Evolutionary conservation across 179 eudicot species (phyloP).

Genomic region (Sideroxylon spinosum): DNA sequence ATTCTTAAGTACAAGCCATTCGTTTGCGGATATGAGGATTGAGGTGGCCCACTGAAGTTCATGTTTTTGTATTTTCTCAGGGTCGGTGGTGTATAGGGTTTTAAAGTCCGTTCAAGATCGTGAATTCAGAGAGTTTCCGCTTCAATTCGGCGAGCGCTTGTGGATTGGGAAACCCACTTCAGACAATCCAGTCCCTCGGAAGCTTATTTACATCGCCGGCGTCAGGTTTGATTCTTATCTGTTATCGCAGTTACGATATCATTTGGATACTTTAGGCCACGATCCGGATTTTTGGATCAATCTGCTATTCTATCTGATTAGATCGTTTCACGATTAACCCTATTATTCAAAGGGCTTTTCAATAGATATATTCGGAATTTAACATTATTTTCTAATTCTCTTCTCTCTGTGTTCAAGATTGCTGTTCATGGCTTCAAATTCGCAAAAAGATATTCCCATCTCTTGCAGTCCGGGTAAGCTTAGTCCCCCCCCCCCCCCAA

Average conservation of each 20-base stretch:
- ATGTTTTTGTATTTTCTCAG: not conserved
- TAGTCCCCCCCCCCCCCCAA: not conserved
- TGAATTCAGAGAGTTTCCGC: constrained; percentile 1
- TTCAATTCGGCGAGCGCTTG: not conserved
- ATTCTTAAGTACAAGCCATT: constrained; percentile 6
- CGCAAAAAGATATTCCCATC: constrained; percentile 33
- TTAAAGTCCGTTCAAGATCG: not conserved
- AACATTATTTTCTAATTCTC: not conserved
- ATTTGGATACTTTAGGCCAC: not conserved
- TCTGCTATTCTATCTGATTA: not conserved
- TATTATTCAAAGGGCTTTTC: not conserved
- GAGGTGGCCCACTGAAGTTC: constrained; percentile 22
- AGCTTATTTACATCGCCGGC: not conserved
- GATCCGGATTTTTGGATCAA: not conserved
- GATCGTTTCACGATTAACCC: not conserved
- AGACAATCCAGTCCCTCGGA: not conserved
- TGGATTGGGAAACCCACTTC: not conserved
- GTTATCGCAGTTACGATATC: not conserved
- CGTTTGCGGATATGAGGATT: constrained; percentile 23
- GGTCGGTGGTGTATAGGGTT: constrained; percentile 3
- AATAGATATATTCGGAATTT: not conserved
- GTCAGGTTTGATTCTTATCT: not conserved
- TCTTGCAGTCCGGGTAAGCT: constrained; percentile 28
- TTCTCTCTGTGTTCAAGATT: not conserved
- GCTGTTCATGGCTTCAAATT: constrained; percentile 47